A percentile compares a stretch with the other conserved stretches of the same genome.
These are phyloP conservation scores for Limtongozyma cylindracea DNA, from an alignment of 805 yeast genomes.

Conservation along the genomic window DNA sequence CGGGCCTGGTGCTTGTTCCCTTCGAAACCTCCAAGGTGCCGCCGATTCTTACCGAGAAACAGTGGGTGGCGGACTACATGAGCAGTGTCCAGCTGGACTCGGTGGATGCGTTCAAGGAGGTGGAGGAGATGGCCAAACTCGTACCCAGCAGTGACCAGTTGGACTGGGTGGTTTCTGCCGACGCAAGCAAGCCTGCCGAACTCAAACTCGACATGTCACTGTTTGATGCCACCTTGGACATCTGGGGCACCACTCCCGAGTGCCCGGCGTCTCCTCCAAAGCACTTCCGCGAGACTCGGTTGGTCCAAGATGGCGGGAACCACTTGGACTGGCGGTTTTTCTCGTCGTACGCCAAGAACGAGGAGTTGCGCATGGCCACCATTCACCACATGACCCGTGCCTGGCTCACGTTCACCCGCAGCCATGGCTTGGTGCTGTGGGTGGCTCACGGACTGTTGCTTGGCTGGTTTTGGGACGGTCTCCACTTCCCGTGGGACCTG, in stretches of 20 bases:
- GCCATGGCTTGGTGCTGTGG: slow-evolving; percentile 6
- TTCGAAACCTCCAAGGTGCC: too few relatives aligned
- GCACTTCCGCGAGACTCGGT: slow-evolving; percentile 2
- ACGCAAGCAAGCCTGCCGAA: too few relatives aligned
- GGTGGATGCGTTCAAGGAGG: too few relatives aligned
- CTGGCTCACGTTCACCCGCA: slow-evolving; percentile 4
- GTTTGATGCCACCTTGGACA: slow-evolving; percentile 4
- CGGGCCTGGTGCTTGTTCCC: too few relatives aligned
- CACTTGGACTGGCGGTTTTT: slow-evolving; percentile 1
- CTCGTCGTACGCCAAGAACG: slow-evolving; percentile 1
- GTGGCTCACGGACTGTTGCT: slow-evolving; percentile 5
- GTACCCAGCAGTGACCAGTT: slow-evolving; percentile 1
- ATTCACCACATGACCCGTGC: slow-evolving; percentile 4
- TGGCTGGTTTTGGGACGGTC: slow-evolving; percentile 6
- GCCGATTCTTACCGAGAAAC: too few relatives aligned
- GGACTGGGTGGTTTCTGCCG: too few relatives aligned
- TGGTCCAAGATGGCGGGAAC: slow-evolving; percentile 2
- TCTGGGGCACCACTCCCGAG: slow-evolving; percentile 3
- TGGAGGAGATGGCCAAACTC: slow-evolving; percentile 8
- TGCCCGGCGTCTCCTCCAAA: slow-evolving; percentile 2
- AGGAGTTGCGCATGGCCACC: slow-evolving; percentile 2
- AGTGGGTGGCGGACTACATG: too few relatives aligned
- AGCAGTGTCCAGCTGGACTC: too few relatives aligned
- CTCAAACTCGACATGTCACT: neutral
- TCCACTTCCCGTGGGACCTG: slow-evolving; percentile 6